Evolutionary conservation across 805 yeast genomes (phyloP), one percentile per base, ranked within the genome.

Genomic region (Kodamaea laetipori): DNA sequence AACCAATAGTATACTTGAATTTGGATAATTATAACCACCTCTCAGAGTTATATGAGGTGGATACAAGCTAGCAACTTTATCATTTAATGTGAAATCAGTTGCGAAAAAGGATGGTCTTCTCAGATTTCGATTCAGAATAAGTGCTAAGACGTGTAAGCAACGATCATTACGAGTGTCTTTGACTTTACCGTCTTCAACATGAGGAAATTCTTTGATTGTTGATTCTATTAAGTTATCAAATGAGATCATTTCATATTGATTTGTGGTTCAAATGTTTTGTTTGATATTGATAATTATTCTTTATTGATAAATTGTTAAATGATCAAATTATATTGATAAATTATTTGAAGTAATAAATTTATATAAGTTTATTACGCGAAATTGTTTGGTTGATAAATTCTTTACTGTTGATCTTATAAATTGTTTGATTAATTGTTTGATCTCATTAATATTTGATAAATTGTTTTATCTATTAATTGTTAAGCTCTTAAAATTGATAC

Each of bases 81-180:
- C 36, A 27, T 38, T 38, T 18, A 30, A 30, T 7, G 41, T 38
- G 41, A 38, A 30, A 21, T 38, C 41, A n/a, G 41, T 38, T n/a
- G 28, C 32, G 12, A 38, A 38, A 16, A 38, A 19, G 6, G 36
- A 30, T 3, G 41, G 41, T 19, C 19, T 21, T 7, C 18, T 7
- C 34, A 30, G 41, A 35, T 38, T 18, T 11, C 27, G 25, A 8
- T 18, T 19, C 41, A 21, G 36, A 8, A 32, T 24, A 28, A 38
- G 36, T 24, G 27, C 18, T 6, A 38, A 35, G 3, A 23, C 35
- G 28, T 38, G 23, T 15, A 38, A 6, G 7, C 24, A 32, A 6
- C 41, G 25, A 25, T 38, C 41, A 13, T 38, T 30, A 4, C 18
- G 18, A 13, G 6, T 12, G 17, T 30, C 34, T 15, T 30, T 30